Evolutionary conservation across 2,329 filamentous ascomycete genomes (phyloP).

Genomic region (Penicillium sp.): DNA sequence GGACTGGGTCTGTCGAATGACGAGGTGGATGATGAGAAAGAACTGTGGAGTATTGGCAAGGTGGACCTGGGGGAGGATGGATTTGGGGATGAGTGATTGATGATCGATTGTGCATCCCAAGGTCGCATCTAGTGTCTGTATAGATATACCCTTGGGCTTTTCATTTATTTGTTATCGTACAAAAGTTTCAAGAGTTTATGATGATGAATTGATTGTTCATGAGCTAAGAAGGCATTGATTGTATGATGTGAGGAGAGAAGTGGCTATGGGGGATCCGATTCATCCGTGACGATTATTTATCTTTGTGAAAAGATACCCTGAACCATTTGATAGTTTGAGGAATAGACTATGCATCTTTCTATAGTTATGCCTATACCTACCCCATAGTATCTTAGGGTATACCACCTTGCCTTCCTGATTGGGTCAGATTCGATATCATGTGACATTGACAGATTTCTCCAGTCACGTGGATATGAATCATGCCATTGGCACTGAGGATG

Average conservation of each 20-base stretch:
- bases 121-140: constrained; percentile 24
- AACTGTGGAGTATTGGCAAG: constrained; percentile 94
- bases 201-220: background rate
- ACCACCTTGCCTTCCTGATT: background rate
- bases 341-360: too few relatives aligned
- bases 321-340: too few relatives aligned
- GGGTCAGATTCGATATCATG: constrained; percentile 5
- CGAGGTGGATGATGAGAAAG: constrained; percentile 90
- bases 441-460: background rate
- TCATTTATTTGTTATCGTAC: constrained; percentile 17
- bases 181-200: constrained; percentile 19
- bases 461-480: constrained; percentile 8
- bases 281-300: too few relatives aligned
- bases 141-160: constrained; percentile 32
- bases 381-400: background rate
- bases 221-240: too few relatives aligned
- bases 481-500: background rate
- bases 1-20: constrained; percentile 86
- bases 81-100: constrained; percentile 39
- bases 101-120: constrained; percentile 23
- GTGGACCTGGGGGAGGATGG: constrained; percentile 73
- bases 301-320: too few relatives aligned
- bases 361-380: too few relatives aligned
- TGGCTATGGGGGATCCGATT: too few relatives aligned
- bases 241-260: too few relatives aligned